Base-by-base conservation (phyloP, 768 basidiomycete genomes). In the Lentinula raphanica region DNA sequence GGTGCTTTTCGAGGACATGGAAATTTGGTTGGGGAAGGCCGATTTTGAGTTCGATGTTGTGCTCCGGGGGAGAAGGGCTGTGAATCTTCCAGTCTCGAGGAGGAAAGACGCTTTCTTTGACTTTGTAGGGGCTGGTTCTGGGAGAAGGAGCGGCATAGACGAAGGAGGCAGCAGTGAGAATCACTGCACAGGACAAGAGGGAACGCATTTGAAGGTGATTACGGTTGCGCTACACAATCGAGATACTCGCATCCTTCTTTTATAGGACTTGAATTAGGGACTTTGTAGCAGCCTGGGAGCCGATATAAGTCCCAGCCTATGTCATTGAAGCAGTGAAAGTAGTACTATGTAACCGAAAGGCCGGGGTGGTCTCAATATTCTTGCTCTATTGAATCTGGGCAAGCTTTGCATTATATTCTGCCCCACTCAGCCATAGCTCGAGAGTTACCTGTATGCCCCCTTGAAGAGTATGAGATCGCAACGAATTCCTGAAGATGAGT, bases 1-100 rank as follows among this genome's bases (percentile, higher is more conserved):
- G 67, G 42, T 80, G 78, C 35, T 77, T 67, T 64, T 85, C 82
- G 56, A 86, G 66, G 25, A 68, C 64, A 39, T 67, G 62, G 62
- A 84, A 84, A 63, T 81, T 74, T 25, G 76, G 75, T 60, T 83
- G 83, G 7, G 75, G 76, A 27, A 87, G 76, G 21, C 76, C 85
- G 46, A 87, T 82, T 58, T 80, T 84, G 62, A 87, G 78, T 39
- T 72, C 68, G 42, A 88, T 74, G 17, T 65, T 66, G 62, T 81
- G 75, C 59, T 77, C 69, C 1, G 76, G 60, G 9, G 78, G 72
- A 21, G 85, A 76, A 32, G 71, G 66, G 35, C 74, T 71, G 1
- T 76, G 72, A 57, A 70, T 67, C 27, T 68, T 56, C 85, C 85
- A 87, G 11, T 78, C 79, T 28, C 48, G 71, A 59, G 85, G 86